Evolutionary conservation across 768 basidiomycete species (phyloP).

Genomic region (Lactifluus volemus): DNA sequence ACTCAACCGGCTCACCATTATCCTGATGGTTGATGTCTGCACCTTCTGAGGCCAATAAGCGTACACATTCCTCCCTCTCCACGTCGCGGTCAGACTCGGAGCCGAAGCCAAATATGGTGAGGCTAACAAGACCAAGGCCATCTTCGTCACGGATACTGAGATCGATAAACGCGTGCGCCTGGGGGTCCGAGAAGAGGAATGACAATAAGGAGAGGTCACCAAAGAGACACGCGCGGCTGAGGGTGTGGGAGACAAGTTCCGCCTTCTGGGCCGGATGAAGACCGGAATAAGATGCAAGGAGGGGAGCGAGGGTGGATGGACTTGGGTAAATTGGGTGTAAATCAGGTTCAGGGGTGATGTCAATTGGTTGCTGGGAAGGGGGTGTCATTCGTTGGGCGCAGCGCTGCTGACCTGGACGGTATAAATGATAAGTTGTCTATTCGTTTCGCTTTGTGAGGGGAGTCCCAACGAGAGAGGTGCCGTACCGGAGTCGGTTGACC

Average conservation of each 20-base stretch:
- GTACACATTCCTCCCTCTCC: constrained; percentile 85
- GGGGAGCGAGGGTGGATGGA: constrained; percentile 47
- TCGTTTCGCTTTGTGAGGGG: background rate
- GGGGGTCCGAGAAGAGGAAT: constrained; percentile 59
- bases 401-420: background rate
- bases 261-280: constrained; percentile 59
- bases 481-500: background rate
- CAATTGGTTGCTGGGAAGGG: constrained; percentile 30
- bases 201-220: constrained; percentile 66
- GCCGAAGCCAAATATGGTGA: constrained; percentile 74
- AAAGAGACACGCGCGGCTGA: constrained; percentile 69
- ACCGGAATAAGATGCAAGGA: constrained; percentile 59
- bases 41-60: constrained; percentile 70
- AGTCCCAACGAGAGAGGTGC: background rate
- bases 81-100: constrained; percentile 75
- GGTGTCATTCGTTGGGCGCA: constrained; percentile 25
- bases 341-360: constrained; percentile 70
- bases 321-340: constrained; percentile 73
- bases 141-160: constrained; percentile 74
- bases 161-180: constrained; percentile 59
- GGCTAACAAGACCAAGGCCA: constrained; percentile 70
- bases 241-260: constrained; percentile 63
- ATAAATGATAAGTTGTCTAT: background rate
- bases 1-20: constrained; percentile 42
- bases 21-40: constrained; percentile 55